Evolutionary conservation across 2,329 filamentous ascomycete genomes (phyloP).

Genomic region (Alternaria sp.): DNA sequence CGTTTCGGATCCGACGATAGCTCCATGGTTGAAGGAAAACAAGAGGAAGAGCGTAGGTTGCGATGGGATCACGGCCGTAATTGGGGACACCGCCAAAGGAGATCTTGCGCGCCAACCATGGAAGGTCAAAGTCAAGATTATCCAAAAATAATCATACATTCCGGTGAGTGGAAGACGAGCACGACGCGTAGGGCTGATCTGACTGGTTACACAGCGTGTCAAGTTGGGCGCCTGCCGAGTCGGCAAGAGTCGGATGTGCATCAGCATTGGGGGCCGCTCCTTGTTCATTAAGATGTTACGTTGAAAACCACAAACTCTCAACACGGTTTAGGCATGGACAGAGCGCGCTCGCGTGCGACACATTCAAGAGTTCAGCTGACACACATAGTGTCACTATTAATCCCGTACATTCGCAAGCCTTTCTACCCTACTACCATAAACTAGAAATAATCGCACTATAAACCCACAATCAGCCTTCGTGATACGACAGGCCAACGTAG

Average conservation of each 20-base stretch:
- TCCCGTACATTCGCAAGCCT: not conserved
- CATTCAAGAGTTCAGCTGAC: not conserved
- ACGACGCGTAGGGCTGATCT: not conserved
- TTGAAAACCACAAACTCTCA: not conserved
- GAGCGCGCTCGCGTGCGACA: not conserved
- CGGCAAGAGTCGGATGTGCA: not conserved
- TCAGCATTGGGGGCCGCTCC: not conserved
- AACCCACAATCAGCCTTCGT: slow-evolving; percentile 3
- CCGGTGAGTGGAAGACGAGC: not conserved
- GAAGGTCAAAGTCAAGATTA: not conserved
- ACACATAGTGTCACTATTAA: slow-evolving; percentile 1
- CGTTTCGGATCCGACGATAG: slow-evolving; percentile 20
- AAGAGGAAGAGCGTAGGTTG: not conserved
- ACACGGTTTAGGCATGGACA: not conserved
- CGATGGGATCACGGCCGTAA: not conserved
- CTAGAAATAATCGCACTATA: slow-evolving; percentile 14
- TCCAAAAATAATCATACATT: not conserved
- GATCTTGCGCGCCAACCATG: not conserved
- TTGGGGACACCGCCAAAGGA: not conserved
- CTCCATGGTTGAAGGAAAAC: slow-evolving; percentile 24
- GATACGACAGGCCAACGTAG: slow-evolving; percentile 15
- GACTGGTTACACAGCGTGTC: not conserved
- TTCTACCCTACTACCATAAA: slow-evolving; percentile 9
- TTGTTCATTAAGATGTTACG: not conserved
- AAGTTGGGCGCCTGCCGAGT: not conserved